These are phyloP conservation scores for Linum tenue DNA, from an alignment of 345 rosid species.

Conservation along the genomic window DNA sequence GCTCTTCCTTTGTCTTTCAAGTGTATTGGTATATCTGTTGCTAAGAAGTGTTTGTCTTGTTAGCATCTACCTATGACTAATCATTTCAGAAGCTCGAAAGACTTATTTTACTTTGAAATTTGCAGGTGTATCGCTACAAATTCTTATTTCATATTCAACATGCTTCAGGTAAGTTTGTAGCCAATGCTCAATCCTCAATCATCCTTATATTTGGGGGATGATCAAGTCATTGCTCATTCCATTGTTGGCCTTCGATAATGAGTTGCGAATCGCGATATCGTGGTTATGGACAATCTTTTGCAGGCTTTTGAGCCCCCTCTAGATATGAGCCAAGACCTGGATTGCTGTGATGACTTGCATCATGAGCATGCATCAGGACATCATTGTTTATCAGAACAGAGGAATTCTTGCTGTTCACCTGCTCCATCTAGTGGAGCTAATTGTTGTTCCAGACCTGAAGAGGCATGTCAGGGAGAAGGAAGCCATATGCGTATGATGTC, in stretches of 20 bases:
- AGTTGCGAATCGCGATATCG: background rate
- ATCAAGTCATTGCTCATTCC: conserved; percentile 5
- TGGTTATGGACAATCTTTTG: conserved; percentile 13
- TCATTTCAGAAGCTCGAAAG: background rate
- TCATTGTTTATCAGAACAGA: conserved; percentile 33
- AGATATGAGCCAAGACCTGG: conserved; percentile 76
- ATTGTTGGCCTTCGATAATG: background rate
- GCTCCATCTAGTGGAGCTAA: conserved; percentile 34
- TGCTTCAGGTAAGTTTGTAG: conserved; percentile 63
- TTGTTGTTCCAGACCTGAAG: conserved; percentile 22
- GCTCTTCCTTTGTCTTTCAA: background rate
- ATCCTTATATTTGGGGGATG: conserved; percentile 3
- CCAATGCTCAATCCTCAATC: background rate
- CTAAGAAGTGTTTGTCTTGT: background rate
- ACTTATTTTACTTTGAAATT: conserved; percentile 13
- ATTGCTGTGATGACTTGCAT: conserved; percentile 34
- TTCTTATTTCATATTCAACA: conserved; percentile 66
- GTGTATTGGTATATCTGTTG: background rate
- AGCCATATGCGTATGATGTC: conserved; percentile 18
- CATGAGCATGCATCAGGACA: conserved; percentile 36
- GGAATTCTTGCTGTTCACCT: conserved; percentile 30
- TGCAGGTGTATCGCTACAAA: conserved; percentile 82
- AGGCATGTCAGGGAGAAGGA: conserved; percentile 20
- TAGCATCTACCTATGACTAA: background rate
- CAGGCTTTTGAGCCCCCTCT: conserved; percentile 98